phyloP scores from a whole-genome alignment of 2,329 filamentous ascomycete species.

The Cryphonectria japonica region DNA sequence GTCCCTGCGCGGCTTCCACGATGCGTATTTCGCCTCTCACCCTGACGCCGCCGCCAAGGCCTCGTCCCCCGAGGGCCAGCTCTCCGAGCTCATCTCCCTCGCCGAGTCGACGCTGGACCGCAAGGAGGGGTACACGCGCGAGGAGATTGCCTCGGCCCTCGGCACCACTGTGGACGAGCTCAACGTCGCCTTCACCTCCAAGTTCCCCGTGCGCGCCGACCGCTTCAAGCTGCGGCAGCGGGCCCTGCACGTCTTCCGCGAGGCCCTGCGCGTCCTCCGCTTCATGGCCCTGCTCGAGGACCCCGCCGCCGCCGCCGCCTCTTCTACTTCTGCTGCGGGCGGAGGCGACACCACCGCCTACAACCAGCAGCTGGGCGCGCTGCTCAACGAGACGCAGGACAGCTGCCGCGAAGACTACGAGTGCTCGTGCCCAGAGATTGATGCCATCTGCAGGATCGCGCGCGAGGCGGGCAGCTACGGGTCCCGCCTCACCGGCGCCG shows the following conservation, averaged over 20 bases:
- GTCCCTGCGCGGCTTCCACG: conserved; percentile 85
- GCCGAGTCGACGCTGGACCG: conserved; percentile 73
- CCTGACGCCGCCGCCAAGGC: conserved; percentile 44
- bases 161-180: conserved; percentile 71
- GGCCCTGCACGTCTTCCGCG: conserved; percentile 86
- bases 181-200: conserved; percentile 78
- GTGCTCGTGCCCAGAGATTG: conserved; percentile 91
- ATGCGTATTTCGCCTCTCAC: conserved; percentile 70
- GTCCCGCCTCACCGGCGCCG: conserved; percentile 85
- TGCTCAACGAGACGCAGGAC: conserved; percentile 88
- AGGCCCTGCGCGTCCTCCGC: conserved; percentile 81
- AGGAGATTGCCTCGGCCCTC: conserved; percentile 78
- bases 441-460: conserved; percentile 82
- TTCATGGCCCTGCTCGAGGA: conserved; percentile 80
- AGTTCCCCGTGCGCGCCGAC: conserved; percentile 87
- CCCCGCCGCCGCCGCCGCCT: conserved; percentile 45
- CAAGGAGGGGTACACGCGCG: conserved; percentile 83
- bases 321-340: conserved; percentile 44
- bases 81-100: conserved; percentile 72
- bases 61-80: conserved; percentile 60
- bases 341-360: conserved; percentile 62
- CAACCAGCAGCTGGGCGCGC: conserved; percentile 72
- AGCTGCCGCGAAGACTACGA: conserved; percentile 88
- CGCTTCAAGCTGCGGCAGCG: conserved; percentile 86
- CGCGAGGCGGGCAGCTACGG: conserved; percentile 79